phyloP scores from a whole-genome alignment of 2,329 filamentous ascomycete genomes.

The Stachybotrys elegans region DNA sequence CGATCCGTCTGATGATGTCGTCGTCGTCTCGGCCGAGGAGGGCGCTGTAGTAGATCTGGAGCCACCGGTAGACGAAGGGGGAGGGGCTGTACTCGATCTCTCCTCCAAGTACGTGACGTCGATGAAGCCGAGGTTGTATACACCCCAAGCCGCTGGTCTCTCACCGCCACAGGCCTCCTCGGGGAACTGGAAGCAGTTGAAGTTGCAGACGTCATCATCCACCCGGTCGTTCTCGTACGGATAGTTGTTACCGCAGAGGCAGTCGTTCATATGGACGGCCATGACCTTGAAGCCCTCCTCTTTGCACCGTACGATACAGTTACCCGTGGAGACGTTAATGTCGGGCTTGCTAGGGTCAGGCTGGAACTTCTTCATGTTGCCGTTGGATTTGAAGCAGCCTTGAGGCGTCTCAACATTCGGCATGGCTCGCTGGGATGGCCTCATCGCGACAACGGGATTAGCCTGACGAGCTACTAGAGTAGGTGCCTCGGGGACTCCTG shows the following conservation, averaged over 20 bases:
- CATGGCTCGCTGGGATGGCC: too few species aligned
- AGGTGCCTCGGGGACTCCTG: too few species aligned
- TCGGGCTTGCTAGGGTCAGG: slow-evolving; percentile 10
- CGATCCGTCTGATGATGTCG: slow-evolving; percentile 4
- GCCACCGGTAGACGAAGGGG: too few species aligned
- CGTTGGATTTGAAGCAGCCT: slow-evolving; percentile 45
- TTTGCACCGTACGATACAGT: slow-evolving; percentile 35
- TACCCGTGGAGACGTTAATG: slow-evolving; percentile 28
- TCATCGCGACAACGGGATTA: too few species aligned
- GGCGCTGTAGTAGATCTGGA: slow-evolving; percentile 12
- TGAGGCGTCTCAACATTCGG: too few species aligned
- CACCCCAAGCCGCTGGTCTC: too few species aligned
- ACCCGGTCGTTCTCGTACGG: slow-evolving; percentile 53
- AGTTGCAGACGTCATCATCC: slow-evolving; percentile 56
- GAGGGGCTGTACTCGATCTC: too few species aligned
- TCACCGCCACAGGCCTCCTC: slow-evolving; percentile 58
- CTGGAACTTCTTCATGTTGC: slow-evolving; percentile 29
- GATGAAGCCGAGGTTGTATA: too few species aligned
- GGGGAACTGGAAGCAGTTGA: slow-evolving; percentile 59
- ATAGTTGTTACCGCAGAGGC: slow-evolving; percentile 68
- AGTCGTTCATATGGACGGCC: slow-evolving; percentile 57
- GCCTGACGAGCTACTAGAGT: too few species aligned
- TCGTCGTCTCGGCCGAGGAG: slow-evolving; percentile 12
- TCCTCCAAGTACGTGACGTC: too few species aligned
- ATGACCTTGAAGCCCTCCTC: slow-evolving; percentile 49